Conservation (phyloP, 2,329 filamentous ascomycete species). For the Xylariaceae sp. region DNA sequence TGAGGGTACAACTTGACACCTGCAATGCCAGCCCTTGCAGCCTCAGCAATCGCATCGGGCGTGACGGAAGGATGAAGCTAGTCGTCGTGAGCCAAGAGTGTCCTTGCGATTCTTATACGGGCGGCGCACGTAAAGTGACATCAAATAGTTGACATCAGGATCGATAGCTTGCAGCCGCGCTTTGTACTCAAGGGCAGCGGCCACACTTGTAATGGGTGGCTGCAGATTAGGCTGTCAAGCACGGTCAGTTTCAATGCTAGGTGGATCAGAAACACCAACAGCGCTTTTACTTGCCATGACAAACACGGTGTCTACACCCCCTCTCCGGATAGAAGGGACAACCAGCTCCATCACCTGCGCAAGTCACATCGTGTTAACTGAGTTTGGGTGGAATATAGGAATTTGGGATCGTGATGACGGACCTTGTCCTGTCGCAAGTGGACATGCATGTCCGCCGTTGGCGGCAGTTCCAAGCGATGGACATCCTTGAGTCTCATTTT, state of each 20-base stretch:
- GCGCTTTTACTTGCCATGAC: constrained; percentile 36
- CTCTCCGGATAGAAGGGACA: constrained; percentile 51
- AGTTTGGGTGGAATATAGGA: neutral
- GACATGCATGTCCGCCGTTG: constrained; percentile 65
- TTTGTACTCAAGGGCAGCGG: constrained; percentile 63
- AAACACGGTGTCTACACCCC: constrained; percentile 62
- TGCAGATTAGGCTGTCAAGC: constrained; percentile 17
- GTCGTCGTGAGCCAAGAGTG: constrained; percentile 12
- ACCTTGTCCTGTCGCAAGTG: constrained; percentile 62
- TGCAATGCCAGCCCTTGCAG: constrained; percentile 65
- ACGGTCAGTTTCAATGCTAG: constrained; percentile 15
- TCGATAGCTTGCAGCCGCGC: constrained; percentile 56
- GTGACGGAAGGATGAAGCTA: constrained; percentile 59
- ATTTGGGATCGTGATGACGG: neutral
- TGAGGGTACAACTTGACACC: constrained; percentile 70
- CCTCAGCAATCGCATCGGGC: constrained; percentile 66
- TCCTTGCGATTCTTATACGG: constrained; percentile 3
- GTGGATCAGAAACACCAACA: constrained; percentile 8
- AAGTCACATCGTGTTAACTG: constrained; percentile 32
- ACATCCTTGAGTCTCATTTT: constrained; percentile 37
- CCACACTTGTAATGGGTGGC: constrained; percentile 36
- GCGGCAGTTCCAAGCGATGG: constrained; percentile 51
- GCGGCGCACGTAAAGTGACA: constrained; percentile 60
- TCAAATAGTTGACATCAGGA: constrained; percentile 62
- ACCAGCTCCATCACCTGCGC: constrained; percentile 48